phyloP scores from a whole-genome alignment of 2,329 filamentous ascomycete species.

The Xylariaceae sp. region DNA sequence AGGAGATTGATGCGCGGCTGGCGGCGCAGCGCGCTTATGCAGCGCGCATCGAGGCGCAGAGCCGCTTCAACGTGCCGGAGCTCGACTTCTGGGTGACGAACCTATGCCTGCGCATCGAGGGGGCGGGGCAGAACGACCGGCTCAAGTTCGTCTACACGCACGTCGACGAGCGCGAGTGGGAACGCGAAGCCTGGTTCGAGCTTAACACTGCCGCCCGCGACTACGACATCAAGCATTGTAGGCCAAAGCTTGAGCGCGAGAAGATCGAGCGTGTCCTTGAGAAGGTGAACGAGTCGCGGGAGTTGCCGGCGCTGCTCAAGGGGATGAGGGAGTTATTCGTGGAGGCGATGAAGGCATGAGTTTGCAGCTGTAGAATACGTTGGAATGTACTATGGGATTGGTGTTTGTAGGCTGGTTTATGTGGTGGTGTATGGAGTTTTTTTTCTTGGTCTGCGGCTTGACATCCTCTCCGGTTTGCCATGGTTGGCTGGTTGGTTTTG shows the following conservation, averaged over 20 bases:
- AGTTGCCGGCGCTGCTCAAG: slow-evolving; percentile 67
- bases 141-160: slow-evolving; percentile 88
- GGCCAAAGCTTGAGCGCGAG: slow-evolving; percentile 76
- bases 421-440: slow-evolving; percentile 13
- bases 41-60: slow-evolving; percentile 72
- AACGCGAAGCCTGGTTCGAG: slow-evolving; percentile 90
- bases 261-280: slow-evolving; percentile 73
- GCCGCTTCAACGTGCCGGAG: slow-evolving; percentile 85
- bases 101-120: slow-evolving; percentile 83
- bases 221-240: slow-evolving; percentile 75
- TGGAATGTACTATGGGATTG: neutral
- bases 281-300: slow-evolving; percentile 72
- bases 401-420: neutral
- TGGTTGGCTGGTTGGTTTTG: slow-evolving; percentile 1
- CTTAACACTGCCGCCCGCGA: slow-evolving; percentile 74
- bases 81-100: slow-evolving; percentile 94
- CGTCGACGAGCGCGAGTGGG: slow-evolving; percentile 80
- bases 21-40: slow-evolving; percentile 69
- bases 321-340: slow-evolving; percentile 77
- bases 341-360: slow-evolving; percentile 53
- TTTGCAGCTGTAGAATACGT: neutral
- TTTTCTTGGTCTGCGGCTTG: neutral
- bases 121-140: slow-evolving; percentile 74
- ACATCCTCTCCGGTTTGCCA: neutral
- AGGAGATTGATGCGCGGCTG: slow-evolving; percentile 61